Conservation (phyloP, 2,329 filamentous ascomycete species). For the Hymenoscyphus repandus region DNA sequence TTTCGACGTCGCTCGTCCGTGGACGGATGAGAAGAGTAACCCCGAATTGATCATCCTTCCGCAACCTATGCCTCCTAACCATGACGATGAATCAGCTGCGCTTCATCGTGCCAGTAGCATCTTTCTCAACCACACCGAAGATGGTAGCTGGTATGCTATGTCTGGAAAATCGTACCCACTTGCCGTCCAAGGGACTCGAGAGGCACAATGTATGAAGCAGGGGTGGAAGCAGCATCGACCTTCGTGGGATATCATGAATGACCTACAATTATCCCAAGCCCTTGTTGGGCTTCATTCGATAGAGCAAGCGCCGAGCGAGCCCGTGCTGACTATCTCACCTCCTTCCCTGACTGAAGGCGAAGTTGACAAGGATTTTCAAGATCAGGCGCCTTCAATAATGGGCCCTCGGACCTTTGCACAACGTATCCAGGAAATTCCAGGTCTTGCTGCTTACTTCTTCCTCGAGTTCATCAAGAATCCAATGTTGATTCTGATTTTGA, state of each 20-base stretch:
- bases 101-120: slow-evolving; percentile 59
- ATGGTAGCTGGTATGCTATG: slow-evolving; percentile 91
- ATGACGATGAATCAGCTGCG: slow-evolving; percentile 43
- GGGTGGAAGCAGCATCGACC: slow-evolving; percentile 43
- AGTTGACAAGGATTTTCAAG: slow-evolving; percentile 25
- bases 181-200: slow-evolving; percentile 62
- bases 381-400: slow-evolving; percentile 30
- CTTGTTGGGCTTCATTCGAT: slow-evolving; percentile 69
- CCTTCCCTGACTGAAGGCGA: slow-evolving; percentile 23
- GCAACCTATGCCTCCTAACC: slow-evolving; percentile 65
- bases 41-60: slow-evolving; percentile 78
- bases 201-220: slow-evolving; percentile 48
- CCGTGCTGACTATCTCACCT: slow-evolving; percentile 41
- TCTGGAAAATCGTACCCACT: slow-evolving; percentile 83
- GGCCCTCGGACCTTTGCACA: slow-evolving; percentile 39
- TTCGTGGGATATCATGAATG: slow-evolving; percentile 30
- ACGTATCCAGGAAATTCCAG: slow-evolving; percentile 46
- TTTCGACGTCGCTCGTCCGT: slow-evolving; percentile 78
- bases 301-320: slow-evolving; percentile 39
- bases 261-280: slow-evolving; percentile 50
- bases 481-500: slow-evolving; percentile 32
- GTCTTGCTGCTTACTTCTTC: slow-evolving; percentile 44
- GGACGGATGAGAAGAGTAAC: slow-evolving; percentile 59
- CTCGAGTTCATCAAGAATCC: slow-evolving; percentile 54
- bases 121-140: slow-evolving; percentile 80